phyloP scores from a whole-genome alignment of 1,139 yeast genomes.

The Blastobotrys indianensis region DNA sequence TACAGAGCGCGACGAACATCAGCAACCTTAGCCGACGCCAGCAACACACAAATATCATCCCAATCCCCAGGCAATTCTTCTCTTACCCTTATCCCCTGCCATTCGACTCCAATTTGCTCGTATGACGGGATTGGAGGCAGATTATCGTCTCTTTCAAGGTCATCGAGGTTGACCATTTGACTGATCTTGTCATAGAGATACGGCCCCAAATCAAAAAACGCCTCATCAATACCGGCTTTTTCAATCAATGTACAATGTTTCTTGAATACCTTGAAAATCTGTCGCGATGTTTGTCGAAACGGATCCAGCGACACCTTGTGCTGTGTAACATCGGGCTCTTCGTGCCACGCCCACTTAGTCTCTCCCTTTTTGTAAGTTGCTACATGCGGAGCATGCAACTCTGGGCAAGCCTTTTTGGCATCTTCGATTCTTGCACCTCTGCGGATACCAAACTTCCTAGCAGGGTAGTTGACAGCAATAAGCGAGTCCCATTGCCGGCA shows the following conservation, averaged over 20 bases:
- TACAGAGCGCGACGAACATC: slow-evolving; percentile 51
- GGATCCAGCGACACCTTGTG: slow-evolving; percentile 91
- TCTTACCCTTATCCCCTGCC: slow-evolving; percentile 26
- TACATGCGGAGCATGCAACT: slow-evolving; percentile 76
- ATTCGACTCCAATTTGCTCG: slow-evolving; percentile 36
- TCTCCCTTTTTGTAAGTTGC: slow-evolving; percentile 91
- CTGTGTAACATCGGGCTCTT: slow-evolving; percentile 40
- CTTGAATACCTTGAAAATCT: slow-evolving; percentile 60
- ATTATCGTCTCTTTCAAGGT: slow-evolving; percentile 22
- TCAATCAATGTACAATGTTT: slow-evolving; percentile 46
- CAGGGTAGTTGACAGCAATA: slow-evolving; percentile 79
- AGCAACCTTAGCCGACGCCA: slow-evolving; percentile 57
- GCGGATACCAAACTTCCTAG: slow-evolving; percentile 72
- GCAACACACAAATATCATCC: slow-evolving; percentile 70
- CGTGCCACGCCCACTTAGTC: slow-evolving; percentile 69
- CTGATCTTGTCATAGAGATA: slow-evolving; percentile 41
- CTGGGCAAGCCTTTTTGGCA: slow-evolving; percentile 71
- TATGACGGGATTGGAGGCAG: slow-evolving; percentile 42
- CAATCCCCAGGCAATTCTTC: slow-evolving; percentile 49
- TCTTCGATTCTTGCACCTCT: slow-evolving; percentile 67
- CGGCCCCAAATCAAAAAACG: slow-evolving; percentile 75
- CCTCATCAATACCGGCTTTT: slow-evolving; percentile 94
- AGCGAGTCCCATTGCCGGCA: slow-evolving; percentile 90
- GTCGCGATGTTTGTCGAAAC: slow-evolving; percentile 79
- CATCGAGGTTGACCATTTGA: slow-evolving; percentile 25